Base-by-base conservation (phyloP, 192 early-diverging fungal species). In the Ramicandelaber brevisporus region DNA sequence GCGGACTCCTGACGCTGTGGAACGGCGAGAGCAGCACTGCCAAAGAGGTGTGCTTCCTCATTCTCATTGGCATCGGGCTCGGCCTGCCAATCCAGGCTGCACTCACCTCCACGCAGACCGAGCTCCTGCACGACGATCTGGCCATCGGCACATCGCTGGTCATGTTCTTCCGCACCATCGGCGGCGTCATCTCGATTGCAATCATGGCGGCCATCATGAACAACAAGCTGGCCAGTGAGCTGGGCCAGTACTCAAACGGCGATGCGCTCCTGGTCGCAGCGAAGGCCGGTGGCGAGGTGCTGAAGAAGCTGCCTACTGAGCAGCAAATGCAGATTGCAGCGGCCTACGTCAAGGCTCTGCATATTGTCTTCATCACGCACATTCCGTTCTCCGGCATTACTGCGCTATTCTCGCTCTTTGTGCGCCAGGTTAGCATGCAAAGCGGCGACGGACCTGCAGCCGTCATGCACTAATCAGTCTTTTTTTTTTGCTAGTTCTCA, bases 281-380 rank as follows among this genome's bases (percentile, higher is more conserved):
- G n/a, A n/a, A n/a, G n/a, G n/a, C n/a, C n/a, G n/a, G n/a, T n/a
- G n/a, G n/a, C n/a, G n/a, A n/a, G n/a, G n/a, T n/a, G n/a, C n/a
- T n/a, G n/a, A n/a, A n/a, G n/a, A n/a, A n/a, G n/a, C n/a, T n/a
- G n/a, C n/a, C n/a, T n/a, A n/a, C n/a, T n/a, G n/a, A n/a, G n/a
- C n/a, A n/a, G n/a, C n/a, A n/a, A n/a, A n/a, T n/a, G 25, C 25
- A 13, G 6, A 26, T 26, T 26, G 25, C 25, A 26, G 25, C 5
- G 25, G 59, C 64, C 2, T 69, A 69, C 38, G 67, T 65, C 13
- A 28, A 43, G 13, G 46, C 59, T 5, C 38, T 73, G 27, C 59
- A 56, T 18, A 46, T 21, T 11, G 50, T 61, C 6, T 68, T 51
- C 35, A 39, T 47, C n/a, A 42, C 50, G 22, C 43, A 63, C 19